Evolutionary conservation across 257 asterid genomes (phyloP).

Genomic region (Gardenia jasminoides): DNA sequence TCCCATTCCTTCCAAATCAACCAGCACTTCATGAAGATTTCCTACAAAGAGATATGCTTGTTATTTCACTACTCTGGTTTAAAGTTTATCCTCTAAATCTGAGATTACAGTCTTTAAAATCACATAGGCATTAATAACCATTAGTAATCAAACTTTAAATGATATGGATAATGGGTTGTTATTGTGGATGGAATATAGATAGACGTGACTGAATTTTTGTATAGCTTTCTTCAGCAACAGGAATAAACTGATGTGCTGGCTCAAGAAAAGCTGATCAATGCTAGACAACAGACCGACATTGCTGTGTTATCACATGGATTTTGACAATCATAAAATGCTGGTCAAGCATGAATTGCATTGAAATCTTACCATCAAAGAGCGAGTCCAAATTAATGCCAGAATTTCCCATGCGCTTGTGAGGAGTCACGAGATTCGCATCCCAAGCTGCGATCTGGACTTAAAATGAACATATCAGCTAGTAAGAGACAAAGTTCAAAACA

Average conservation of each 20-base stretch:
- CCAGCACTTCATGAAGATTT: conserved; percentile 64
- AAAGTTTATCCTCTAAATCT: neutral
- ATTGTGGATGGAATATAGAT: neutral
- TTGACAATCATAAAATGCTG: neutral
- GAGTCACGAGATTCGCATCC: conserved; percentile 97
- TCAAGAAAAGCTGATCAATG: neutral
- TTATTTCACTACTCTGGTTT: conserved; percentile 7
- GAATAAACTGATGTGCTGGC: neutral
- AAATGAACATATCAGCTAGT: neutral
- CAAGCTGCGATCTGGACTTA: conserved; percentile 84
- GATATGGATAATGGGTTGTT: neutral
- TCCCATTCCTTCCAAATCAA: conserved; percentile 98
- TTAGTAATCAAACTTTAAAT: neutral
- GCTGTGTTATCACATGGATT: neutral
- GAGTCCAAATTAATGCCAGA: conserved; percentile 61
- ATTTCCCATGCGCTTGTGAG: conserved; percentile 99
- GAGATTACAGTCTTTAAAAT: neutral
- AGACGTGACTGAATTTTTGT: neutral
- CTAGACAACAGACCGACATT: neutral
- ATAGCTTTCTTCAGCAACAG: neutral
- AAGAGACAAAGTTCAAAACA: neutral
- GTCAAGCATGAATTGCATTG: conserved; percentile 19
- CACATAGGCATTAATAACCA: neutral
- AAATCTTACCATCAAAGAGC: conserved; percentile 72
- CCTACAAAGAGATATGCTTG: conserved; percentile 50